A percentile compares a stretch with the other conserved stretches of the same genome.
Conservation (phyloP, 2,329 filamentous ascomycete species). For the Colletotrichum kahawae region DNA sequence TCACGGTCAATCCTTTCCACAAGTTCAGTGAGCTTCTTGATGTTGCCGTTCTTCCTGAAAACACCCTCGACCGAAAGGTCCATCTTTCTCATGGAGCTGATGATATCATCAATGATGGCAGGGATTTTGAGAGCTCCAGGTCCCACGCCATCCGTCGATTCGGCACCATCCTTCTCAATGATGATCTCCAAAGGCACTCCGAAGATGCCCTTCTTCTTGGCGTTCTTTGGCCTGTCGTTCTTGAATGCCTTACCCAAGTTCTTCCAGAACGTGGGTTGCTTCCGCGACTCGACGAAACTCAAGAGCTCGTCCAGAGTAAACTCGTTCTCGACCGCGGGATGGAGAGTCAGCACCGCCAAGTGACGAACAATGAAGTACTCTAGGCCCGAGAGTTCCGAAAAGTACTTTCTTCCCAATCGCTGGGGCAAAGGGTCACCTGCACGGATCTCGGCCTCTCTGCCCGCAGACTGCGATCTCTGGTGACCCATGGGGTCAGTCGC, state of each 20-base stretch:
- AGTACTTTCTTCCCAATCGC: constrained; percentile 77
- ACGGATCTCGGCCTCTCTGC: constrained; percentile 56
- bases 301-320: constrained; percentile 95
- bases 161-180: constrained; percentile 90
- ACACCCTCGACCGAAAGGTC: constrained; percentile 98
- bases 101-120: constrained; percentile 91
- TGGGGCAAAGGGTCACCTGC: constrained; percentile 58
- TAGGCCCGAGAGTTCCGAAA: constrained; percentile 91
- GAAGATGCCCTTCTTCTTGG: constrained; percentile 94
- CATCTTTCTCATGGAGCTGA: constrained; percentile 97
- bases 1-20: constrained; percentile 86
- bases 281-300: constrained; percentile 89
- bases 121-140: constrained; percentile 90
- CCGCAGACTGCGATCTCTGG: constrained; percentile 63
- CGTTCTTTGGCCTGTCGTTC: constrained; percentile 76
- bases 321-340: constrained; percentile 85
- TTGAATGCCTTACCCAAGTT: constrained; percentile 98
- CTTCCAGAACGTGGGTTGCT: constrained; percentile 92
- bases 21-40: constrained; percentile 87
- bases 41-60: constrained; percentile 99
- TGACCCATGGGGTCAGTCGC: constrained; percentile 68
- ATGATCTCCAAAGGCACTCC: constrained; percentile 87
- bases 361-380: constrained; percentile 98
- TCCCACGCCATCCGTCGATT: constrained; percentile 96
- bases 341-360: constrained; percentile 92